phyloP scores from a whole-genome alignment of 1,284 basidiomycete genomes.

The Ganoderma lucidum region DNA sequence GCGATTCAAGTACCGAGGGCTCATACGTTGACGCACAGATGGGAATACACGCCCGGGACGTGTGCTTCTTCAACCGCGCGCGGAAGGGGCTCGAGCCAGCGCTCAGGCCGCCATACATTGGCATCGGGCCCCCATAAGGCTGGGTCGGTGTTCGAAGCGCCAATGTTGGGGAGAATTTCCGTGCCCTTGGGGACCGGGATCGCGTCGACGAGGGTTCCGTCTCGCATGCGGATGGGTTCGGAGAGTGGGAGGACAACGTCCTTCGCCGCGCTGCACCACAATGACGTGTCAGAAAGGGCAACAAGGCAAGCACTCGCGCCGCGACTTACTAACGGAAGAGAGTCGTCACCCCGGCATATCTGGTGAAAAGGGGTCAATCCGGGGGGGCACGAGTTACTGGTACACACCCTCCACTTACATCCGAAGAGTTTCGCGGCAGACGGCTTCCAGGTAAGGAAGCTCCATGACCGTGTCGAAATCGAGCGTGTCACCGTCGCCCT shows the following conservation, averaged over 20 bases:
- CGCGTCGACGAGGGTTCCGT: slow-evolving; percentile 23
- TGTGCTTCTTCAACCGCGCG: slow-evolving; percentile 19
- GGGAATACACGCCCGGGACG: slow-evolving; percentile 21
- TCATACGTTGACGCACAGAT: background rate
- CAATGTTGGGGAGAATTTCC: slow-evolving; percentile 21
- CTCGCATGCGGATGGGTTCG: slow-evolving; percentile 17
- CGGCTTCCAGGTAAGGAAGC: too few species aligned
- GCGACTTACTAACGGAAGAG: too few species aligned
- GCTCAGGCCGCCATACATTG: slow-evolving; percentile 18
- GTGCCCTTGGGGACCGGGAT: slow-evolving; percentile 25
- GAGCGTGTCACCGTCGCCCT: too few species aligned
- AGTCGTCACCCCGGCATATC: too few species aligned
- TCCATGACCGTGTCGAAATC: too few species aligned
- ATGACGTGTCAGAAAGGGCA: too few species aligned
- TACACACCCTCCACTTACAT: too few species aligned
- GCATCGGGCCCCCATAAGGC: slow-evolving; percentile 20
- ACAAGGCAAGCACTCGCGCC: too few species aligned
- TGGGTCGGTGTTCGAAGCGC: slow-evolving; percentile 10
- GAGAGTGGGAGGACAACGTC: slow-evolving; percentile 19
- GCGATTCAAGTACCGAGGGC: too few species aligned
- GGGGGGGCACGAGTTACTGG: too few species aligned
- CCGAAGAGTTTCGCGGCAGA: slow-evolving; percentile 22
- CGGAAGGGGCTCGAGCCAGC: slow-evolving; percentile 22
- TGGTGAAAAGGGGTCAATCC: too few species aligned
- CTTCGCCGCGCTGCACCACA: too few species aligned